Evolutionary conservation across 768 basidiomycete genomes (phyloP), one percentile per base, ranked within the genome.

Genomic region (Strobilomyces confusus): DNA sequence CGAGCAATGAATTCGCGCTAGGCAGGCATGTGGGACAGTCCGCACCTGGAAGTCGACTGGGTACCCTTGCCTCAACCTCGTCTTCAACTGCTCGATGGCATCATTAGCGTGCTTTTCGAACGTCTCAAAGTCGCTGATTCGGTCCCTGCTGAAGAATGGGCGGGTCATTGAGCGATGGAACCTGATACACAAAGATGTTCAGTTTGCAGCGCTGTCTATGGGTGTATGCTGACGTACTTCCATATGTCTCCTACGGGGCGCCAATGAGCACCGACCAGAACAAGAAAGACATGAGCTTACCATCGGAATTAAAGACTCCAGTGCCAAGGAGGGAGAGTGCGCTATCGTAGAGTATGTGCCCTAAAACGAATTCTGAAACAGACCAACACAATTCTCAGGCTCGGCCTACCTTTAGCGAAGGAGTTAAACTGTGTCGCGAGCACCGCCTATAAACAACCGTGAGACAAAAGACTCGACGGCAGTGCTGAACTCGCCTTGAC

Each of bases 241-340:
- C 83, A 84, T 66, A 75, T 74, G 3, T 81, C 80, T 17, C 77
- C 79, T 79, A 46, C 37, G 32, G 57, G 23, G 36, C 1, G 15
- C 17, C 26, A 19, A 32, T 59, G 15, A 54, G 26, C 37, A 37
- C 30, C 19, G 22, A 20, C 9, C 25, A 30, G 13, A 37, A 29
- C 44, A 34, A 47, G 33, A 30, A 26, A 17, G 17, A 12, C 15
- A 19, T 14, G 13, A 15, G 2, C 48, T 46, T 58, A 76, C 82
- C 80, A 59, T 82, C 80, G 2, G 79, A 74, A 55, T 79, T 82
- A 67, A 85, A 84, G 0, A 85, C 81, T 0, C 84, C 84, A 6
- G 74, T 74, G 14, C 83, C 83, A 4, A 84, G 68, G 5, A 83
- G 63, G 4, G 72, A 68, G 9, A 60, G 34, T n/a, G 50, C 4